Percentiles rank a stretch among this genome's conserved stretches.
Conservation (phyloP, 306 rosid species). For the Styphnolobium japonicum region DNA sequence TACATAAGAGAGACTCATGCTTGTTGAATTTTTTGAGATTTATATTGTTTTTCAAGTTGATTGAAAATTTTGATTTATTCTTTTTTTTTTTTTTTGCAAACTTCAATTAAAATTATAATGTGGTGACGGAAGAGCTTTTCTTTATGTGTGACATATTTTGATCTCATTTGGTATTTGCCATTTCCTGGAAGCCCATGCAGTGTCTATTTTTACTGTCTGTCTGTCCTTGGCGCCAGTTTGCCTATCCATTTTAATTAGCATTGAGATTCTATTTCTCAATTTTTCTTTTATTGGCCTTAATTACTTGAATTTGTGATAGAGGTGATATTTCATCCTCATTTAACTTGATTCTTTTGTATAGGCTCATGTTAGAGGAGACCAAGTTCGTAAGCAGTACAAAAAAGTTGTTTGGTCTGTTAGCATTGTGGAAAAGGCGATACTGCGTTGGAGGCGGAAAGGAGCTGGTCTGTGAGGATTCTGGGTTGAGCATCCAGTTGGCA, state of each 20-base stretch:
- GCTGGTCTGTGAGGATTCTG: slow-evolving; percentile 70
- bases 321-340: neutral
- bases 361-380: slow-evolving; percentile 81
- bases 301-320: neutral
- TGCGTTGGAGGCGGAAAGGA: slow-evolving; percentile 76
- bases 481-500: slow-evolving; percentile 33
- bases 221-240: neutral
- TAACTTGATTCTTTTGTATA: slow-evolving; percentile 23
- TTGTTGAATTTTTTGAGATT: too few relatives aligned
- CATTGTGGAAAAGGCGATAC: slow-evolving; percentile 65
- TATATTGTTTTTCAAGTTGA: too few relatives aligned
- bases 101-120: too few relatives aligned
- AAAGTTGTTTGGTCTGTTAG: slow-evolving; percentile 74
- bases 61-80: too few relatives aligned
- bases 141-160: neutral
- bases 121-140: neutral
- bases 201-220: neutral
- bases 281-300: neutral
- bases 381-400: slow-evolving; percentile 67
- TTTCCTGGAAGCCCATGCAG: neutral
- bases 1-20: too few relatives aligned
- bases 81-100: too few relatives aligned
- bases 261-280: neutral
- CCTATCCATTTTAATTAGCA: neutral
- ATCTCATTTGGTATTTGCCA: neutral